Percentiles rank a stretch among this genome's conserved stretches.
phyloP scores from a whole-genome alignment of 1,284 basidiomycete genomes.

The Porphyrellus sp. region DNA sequence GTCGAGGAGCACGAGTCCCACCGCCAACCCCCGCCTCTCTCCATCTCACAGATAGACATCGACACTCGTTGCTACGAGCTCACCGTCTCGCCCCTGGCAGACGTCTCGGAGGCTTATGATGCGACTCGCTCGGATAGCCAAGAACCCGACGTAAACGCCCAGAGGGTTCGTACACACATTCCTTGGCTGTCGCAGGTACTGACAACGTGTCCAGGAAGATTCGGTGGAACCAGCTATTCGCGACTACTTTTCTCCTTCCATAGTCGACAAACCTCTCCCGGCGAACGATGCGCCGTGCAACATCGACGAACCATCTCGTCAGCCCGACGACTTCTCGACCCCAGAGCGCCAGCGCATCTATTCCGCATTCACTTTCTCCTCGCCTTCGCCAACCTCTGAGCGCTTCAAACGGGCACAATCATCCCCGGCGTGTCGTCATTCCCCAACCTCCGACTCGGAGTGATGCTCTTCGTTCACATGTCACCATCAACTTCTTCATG shows the following conservation, averaged over 20 bases:
- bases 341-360: slow-evolving; percentile 69
- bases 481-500: slow-evolving; percentile 1
- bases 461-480: slow-evolving; percentile 11
- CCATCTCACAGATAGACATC: slow-evolving; percentile 37
- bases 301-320: slow-evolving; percentile 29
- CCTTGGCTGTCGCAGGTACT: slow-evolving; percentile 12
- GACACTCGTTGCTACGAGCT: slow-evolving; percentile 60
- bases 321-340: slow-evolving; percentile 50
- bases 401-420: slow-evolving; percentile 42
- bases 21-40: slow-evolving; percentile 27
- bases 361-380: slow-evolving; percentile 72
- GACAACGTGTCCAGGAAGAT: slow-evolving; percentile 39
- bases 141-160: slow-evolving; percentile 29
- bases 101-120: slow-evolving; percentile 56
- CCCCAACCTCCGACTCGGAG: slow-evolving; percentile 9
- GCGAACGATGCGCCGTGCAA: slow-evolving; percentile 5
- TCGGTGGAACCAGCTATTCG: slow-evolving; percentile 52
- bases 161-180: slow-evolving; percentile 24
- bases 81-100: slow-evolving; percentile 61
- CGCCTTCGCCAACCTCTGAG: slow-evolving; percentile 57
- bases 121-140: slow-evolving; percentile 36
- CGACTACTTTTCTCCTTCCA: slow-evolving; percentile 48
- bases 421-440: slow-evolving; percentile 15
- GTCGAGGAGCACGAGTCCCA: slow-evolving; percentile 42
- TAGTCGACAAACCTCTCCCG: slow-evolving; percentile 18